Conservation (phyloP, 768 basidiomycete genomes). For the Amanita exitialis region DNA sequence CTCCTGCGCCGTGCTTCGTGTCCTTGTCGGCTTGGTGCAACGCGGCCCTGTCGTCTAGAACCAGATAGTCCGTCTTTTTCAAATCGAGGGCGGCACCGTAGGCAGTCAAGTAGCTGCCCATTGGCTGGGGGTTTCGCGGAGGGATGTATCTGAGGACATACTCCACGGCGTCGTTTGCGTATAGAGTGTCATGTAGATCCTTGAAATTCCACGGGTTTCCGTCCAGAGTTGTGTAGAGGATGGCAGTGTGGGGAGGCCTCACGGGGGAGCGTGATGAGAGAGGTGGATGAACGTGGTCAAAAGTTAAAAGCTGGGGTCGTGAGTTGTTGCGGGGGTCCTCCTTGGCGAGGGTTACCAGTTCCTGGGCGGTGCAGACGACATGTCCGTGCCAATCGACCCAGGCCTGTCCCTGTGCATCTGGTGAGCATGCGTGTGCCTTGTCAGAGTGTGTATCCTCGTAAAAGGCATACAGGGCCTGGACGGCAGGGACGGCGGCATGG, state of each 20-base stretch:
- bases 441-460: constrained; percentile 34
- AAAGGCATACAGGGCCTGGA: constrained; percentile 77
- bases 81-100: constrained; percentile 89
- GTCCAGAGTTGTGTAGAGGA: constrained; percentile 66
- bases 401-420: constrained; percentile 30
- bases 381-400: constrained; percentile 85
- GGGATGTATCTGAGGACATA: constrained; percentile 73
- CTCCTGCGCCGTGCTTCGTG: background rate
- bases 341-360: constrained; percentile 41
- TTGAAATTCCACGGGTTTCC: constrained; percentile 50
- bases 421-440: background rate
- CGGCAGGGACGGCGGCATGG: constrained; percentile 68
- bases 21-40: background rate
- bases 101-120: constrained; percentile 54
- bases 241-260: constrained; percentile 49
- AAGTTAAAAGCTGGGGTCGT: constrained; percentile 47
- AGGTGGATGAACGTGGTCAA: constrained; percentile 68
- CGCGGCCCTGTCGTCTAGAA: constrained; percentile 70
- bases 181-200: constrained; percentile 57
- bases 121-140: constrained; percentile 12
- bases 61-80: constrained; percentile 97
- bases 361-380: constrained; percentile 58
- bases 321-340: constrained; percentile 28
- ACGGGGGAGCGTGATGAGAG: constrained; percentile 31
- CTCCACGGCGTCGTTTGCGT: constrained; percentile 41